These are phyloP conservation scores for Gaultheria prostrata DNA, from an alignment of 148 eudicot genomes.

Conservation along the genomic window DNA sequence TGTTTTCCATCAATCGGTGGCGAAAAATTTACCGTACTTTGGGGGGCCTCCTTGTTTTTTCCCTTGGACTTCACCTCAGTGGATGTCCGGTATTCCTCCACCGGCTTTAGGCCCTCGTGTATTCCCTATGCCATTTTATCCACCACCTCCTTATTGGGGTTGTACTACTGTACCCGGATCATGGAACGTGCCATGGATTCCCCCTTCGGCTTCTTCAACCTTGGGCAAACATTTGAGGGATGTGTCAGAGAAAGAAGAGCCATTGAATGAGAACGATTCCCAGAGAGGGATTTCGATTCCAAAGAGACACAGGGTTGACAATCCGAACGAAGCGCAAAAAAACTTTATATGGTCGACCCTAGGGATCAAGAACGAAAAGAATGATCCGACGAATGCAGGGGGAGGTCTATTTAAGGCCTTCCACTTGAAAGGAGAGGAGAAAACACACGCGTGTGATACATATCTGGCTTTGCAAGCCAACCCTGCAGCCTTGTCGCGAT, in stretches of 20 bases:
- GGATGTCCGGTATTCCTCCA: slow-evolving; percentile 11
- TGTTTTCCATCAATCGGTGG: slow-evolving; percentile 20
- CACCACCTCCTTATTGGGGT: slow-evolving; percentile 47
- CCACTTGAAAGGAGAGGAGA: slow-evolving; percentile 26
- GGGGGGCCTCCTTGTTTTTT: slow-evolving; percentile 34
- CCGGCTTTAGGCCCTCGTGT: slow-evolving; percentile 27
- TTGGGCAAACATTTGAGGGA: slow-evolving; percentile 70
- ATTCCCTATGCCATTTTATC: slow-evolving; percentile 41
- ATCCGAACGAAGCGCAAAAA: slow-evolving; percentile 41
- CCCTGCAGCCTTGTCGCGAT: slow-evolving; percentile 80
- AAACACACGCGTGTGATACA: slow-evolving; percentile 14
- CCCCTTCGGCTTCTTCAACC: slow-evolving; percentile 24
- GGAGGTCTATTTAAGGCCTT: slow-evolving; percentile 36
- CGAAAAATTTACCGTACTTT: slow-evolving; percentile 31
- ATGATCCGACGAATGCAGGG: slow-evolving; percentile 12
- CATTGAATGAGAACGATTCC: slow-evolving; percentile 6
- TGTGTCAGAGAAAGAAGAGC: slow-evolving; percentile 24
- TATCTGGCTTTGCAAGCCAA: slow-evolving; percentile 56
- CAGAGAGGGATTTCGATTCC: slow-evolving; percentile 32
- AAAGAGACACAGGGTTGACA: slow-evolving; percentile 41
- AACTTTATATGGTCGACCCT: slow-evolving; percentile 54
- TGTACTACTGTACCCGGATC: slow-evolving; percentile 23
- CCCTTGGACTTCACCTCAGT: slow-evolving; percentile 38
- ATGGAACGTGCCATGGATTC: slow-evolving; percentile 42
- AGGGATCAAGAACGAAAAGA: slow-evolving; percentile 37